Base-by-base conservation (phyloP, 495 filamentous ascomycete genomes). In the Xylaria longipes region DNA sequence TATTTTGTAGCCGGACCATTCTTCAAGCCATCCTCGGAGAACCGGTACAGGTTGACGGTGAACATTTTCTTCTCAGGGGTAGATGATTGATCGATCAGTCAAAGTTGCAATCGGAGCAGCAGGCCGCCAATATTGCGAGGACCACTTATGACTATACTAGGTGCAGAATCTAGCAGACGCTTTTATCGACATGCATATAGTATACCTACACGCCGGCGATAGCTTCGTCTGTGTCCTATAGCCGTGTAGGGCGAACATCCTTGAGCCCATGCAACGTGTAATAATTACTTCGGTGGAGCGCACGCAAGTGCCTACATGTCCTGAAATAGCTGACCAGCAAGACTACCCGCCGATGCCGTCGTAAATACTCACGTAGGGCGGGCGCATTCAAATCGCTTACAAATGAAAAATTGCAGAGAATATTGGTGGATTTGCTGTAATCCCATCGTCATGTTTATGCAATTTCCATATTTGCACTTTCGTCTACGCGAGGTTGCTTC, bases 131-230 rank as follows among this genome's bases (percentile, higher is more conserved):
- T 29, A 25, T 31, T 39, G 17, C 20, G 15, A 48, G 65, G 65
- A 25, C 48, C 57, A 60, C 56, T 35, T 57, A 57, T 46, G 6
- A n/a, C 41, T 65, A 15, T 33, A 12, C 63, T 56, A 39, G 46
- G 33, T 63, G 58, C 68, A 70, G 68, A 35, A 41, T 45, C 58
- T 56, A 29, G 22, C 60, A 33, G 37, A 56, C 58, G 45, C 17
- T 70, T 70, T 64, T 31, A 70, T 64, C 68, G 35, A 64, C 68
- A 25, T 70, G 68, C 68, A 70, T 70, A 22, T 45, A 58, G 60
- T 58, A 64, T 64, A n/a, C n/a, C n/a, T n/a, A 54, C 22, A 41
- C 65, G 31, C 48, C 65, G 65, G 65, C 48, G 65, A 54, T 41
- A 67, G 43, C 48, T 41, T 54, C 48, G 22, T 56, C 65, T 33